phyloP scores from a whole-genome alignment of 73 alveolate species.

The Tetrahymena thermophila region DNA sequence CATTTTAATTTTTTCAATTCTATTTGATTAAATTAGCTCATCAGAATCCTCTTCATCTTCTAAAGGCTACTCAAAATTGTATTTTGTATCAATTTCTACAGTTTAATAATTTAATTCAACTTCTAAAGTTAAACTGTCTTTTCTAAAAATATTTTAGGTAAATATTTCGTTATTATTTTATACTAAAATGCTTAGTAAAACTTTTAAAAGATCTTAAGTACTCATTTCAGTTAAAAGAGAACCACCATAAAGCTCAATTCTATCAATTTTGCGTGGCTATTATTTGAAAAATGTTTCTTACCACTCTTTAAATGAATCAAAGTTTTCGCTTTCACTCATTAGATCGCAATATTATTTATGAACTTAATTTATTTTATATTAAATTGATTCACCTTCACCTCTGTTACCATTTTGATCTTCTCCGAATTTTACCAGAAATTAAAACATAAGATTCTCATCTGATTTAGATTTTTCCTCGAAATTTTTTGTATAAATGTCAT shows the following conservation, averaged over 20 bases:
- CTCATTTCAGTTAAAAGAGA: not conserved
- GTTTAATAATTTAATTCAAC: not conserved
- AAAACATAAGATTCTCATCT: too few species aligned
- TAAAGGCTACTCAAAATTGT: too few species aligned
- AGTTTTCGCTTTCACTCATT: not conserved
- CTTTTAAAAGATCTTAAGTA: not conserved
- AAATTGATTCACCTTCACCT: not conserved
- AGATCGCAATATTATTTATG: too few species aligned
- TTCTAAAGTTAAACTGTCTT: not conserved
- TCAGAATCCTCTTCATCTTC: not conserved
- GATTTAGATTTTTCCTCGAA: too few species aligned
- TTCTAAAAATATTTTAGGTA: too few species aligned
- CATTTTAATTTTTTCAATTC: not conserved
- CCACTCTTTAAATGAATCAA: not conserved
- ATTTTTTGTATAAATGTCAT: too few species aligned
- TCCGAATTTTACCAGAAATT: too few species aligned
- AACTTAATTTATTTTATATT: not conserved
- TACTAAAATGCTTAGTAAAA: not conserved
- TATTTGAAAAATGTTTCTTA: not conserved
- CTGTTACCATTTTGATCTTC: not conserved
- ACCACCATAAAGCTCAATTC: not conserved
- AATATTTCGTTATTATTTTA: not conserved
- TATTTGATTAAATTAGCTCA: not conserved
- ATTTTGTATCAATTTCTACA: not conserved
- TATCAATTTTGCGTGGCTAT: not conserved